Evolutionary conservation across 1,139 yeast species (phyloP), one percentile per base, ranked within the genome.

Genomic region (Geotrichum citri-aurantii): DNA sequence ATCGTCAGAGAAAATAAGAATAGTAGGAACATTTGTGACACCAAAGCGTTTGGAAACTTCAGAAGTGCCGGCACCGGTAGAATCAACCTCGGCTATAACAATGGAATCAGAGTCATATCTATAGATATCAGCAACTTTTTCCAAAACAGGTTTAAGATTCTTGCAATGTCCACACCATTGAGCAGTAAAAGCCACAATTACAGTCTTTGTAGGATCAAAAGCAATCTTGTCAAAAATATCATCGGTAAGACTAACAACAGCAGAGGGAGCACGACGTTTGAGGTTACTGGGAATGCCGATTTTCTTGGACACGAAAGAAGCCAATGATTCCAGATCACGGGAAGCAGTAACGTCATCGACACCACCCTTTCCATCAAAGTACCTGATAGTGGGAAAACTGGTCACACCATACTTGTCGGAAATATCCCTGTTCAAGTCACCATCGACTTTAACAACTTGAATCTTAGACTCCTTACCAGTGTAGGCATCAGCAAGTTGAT

Each of bases 101-200:
- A 79, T 61, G 26, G 86, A 68, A 3, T 77, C 77, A 31, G 72
- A 70, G 42, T 77, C 79, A 21, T 71, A 72, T 1, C 71, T 70
- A 66, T 78, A 86, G 10, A 77, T 65, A 3, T 77, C 79, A 1
- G 85, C 84, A 49, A 86, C 75, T 66, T 80, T 75, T 63, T 84
- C 88, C 71, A 82, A 82, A 3, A 78, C 77, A 8, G 93, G 95
- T 69, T 79, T 79, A 69, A 88, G 72, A 57, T 76, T 78, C 71
- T 82, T 81, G 73, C 95, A 88, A 73, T 87, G 92, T 54, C 87
- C 79, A 68, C 95, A 88, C 92, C 91, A 86, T 57, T 81, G 82
- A 46, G 93, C 89, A 66, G 85, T 86, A 67, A 86, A 86, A 33
- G 74, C 67, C 2, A 72, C 73, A 48, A 72, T 54, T 3, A 70